These are phyloP conservation scores for Bondarzewia mesenterica DNA, from an alignment of 1,284 basidiomycete species.

Conservation along the genomic window DNA sequence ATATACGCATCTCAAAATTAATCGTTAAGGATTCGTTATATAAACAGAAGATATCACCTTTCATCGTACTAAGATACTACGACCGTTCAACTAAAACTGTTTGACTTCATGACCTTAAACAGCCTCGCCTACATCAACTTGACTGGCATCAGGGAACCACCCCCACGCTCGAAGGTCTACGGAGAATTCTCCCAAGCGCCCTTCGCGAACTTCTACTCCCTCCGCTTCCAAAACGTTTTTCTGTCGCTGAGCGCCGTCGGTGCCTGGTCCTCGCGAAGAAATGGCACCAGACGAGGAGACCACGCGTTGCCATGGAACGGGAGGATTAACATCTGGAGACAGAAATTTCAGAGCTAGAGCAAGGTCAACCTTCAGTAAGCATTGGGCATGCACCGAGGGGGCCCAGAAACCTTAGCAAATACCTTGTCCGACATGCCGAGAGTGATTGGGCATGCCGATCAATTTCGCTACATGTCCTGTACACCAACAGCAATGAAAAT, in stretches of 20 bases:
- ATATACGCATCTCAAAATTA: too few relatives aligned
- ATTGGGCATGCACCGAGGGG: background rate
- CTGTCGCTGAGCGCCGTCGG: conserved; percentile 59
- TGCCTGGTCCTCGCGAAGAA: conserved; percentile 75
- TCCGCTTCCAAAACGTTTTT: conserved; percentile 59
- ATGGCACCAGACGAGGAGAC: conserved; percentile 61
- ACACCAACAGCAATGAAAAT: background rate
- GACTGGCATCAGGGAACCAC: conserved; percentile 48
- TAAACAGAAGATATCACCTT: too few relatives aligned
- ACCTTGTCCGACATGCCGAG: conserved; percentile 85
- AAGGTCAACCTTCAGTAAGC: background rate
- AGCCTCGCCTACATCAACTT: conserved; percentile 15
- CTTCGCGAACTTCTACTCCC: conserved; percentile 54
- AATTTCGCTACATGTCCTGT: conserved; percentile 78
- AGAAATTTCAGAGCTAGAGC: conserved; percentile 61
- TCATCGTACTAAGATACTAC: too few relatives aligned
- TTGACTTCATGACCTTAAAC: too few relatives aligned
- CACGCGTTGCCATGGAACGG: conserved; percentile 73
- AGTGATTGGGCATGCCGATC: conserved; percentile 75
- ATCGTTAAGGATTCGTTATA: too few relatives aligned
- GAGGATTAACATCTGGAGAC: conserved; percentile 45
- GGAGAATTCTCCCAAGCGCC: conserved; percentile 36
- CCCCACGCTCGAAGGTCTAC: conserved; percentile 44
- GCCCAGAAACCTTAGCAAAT: background rate
- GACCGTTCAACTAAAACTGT: too few relatives aligned